Conservation (phyloP, 2,329 filamentous ascomycete species). For the Cladosporium sp. region DNA sequence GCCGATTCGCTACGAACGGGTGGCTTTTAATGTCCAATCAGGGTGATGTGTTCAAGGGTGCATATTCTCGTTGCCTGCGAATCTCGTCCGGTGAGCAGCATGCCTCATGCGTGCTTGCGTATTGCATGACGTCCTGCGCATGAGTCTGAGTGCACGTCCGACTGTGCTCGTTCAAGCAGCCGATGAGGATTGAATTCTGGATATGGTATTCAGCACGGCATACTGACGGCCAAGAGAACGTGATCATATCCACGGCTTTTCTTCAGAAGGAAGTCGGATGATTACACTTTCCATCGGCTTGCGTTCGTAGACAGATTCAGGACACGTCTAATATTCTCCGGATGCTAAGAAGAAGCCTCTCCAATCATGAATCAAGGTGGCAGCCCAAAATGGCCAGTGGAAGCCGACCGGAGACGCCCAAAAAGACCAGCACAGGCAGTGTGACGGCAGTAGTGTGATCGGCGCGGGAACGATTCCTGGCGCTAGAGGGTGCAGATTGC, state of each 20-base stretch:
- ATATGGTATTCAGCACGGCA: not conserved
- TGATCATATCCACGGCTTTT: not conserved
- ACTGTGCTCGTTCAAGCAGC: not conserved
- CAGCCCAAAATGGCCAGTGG: not conserved
- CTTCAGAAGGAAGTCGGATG: not conserved
- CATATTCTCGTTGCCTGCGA: not conserved
- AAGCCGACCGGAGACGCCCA: not conserved
- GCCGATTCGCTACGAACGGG: constrained; percentile 2
- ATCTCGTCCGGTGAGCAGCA: not conserved
- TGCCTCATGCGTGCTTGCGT: not conserved
- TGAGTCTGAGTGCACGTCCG: not conserved
- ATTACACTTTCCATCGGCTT: not conserved
- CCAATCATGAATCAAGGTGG: not conserved
- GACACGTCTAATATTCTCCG: not conserved
- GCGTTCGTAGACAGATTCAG: not conserved
- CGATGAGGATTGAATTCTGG: not conserved
- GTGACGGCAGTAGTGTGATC: constrained; percentile 11
- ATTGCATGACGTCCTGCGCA: not conserved
- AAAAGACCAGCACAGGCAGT: not conserved
- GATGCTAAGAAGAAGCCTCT: not conserved
- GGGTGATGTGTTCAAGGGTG: not conserved
- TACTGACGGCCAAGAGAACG: not conserved
- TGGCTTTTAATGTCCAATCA: not conserved
- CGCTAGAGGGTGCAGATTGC: constrained; percentile 14
- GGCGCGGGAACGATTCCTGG: constrained; percentile 12